Evolutionary conservation across 2,329 filamentous ascomycete genomes (phyloP).

Genomic region (Hortaea werneckii): DNA sequence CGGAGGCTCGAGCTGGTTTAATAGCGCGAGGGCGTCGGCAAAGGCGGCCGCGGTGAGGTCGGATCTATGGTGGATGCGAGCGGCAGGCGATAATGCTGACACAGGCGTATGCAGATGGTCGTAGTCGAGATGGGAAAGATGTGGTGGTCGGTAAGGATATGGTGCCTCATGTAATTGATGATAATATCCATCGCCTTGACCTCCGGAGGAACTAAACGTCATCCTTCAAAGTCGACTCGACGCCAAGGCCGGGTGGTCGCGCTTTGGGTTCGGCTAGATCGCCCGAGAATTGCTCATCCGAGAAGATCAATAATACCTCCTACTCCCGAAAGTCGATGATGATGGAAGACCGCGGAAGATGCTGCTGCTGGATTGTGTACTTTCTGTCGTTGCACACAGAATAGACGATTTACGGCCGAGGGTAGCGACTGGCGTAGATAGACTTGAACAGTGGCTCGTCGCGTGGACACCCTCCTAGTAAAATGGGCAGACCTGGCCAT

Average conservation of each 20-base stretch:
- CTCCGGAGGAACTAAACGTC: too few species aligned
- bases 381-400: too few species aligned
- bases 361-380: too few species aligned
- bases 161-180: neutral
- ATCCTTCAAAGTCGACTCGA: too few species aligned
- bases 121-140: neutral
- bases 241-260: neutral
- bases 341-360: neutral
- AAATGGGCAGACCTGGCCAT: neutral
- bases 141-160: neutral
- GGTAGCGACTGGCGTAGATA: neutral
- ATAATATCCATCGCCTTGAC: too few species aligned
- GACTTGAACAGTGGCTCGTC: too few species aligned
- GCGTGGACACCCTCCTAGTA: neutral
- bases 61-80: neutral
- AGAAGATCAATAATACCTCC: too few species aligned
- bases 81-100: constrained; percentile 1
- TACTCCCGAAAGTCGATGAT: neutral
- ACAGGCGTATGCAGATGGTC: neutral
- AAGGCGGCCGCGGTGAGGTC: neutral
- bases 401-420: neutral
- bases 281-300: neutral
- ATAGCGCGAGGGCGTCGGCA: constrained; percentile 1
- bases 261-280: neutral
- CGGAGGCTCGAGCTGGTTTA: neutral